These are phyloP conservation scores for Trichoderma simmonsii DNA, from an alignment of 2,329 filamentous ascomycete genomes.

Conservation along the genomic window DNA sequence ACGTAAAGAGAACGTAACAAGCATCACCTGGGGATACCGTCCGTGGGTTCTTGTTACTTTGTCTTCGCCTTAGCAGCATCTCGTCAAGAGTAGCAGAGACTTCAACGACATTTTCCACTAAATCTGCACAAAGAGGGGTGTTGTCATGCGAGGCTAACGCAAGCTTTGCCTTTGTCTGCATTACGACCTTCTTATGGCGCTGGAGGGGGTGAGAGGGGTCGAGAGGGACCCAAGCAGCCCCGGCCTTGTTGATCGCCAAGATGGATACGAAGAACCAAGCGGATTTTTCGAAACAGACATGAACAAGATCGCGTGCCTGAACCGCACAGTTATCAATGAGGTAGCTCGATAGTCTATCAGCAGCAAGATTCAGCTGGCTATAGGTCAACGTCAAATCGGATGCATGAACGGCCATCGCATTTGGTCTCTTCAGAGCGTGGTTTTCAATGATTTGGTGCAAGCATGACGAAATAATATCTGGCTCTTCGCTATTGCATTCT, in stretches of 20 bases:
- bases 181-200: conserved; percentile 14
- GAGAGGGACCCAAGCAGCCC: conserved; percentile 22
- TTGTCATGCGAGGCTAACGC: conserved; percentile 15
- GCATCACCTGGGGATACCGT: conserved; percentile 5
- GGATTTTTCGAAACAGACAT: conserved; percentile 32
- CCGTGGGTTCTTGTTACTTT: not conserved
- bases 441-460: conserved; percentile 16
- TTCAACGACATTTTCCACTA: conserved; percentile 17
- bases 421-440: conserved; percentile 4
- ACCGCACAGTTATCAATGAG: not conserved
- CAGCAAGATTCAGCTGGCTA: not conserved
- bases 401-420: conserved; percentile 12
- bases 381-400: conserved; percentile 20
- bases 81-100: conserved; percentile 2
- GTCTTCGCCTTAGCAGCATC: not conserved
- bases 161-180: conserved; percentile 13
- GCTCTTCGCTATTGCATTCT: conserved; percentile 12
- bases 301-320: conserved; percentile 18
- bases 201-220: conserved; percentile 19
- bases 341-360: not conserved
- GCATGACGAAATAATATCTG: conserved; percentile 6
- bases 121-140: conserved; percentile 22
- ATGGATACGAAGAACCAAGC: conserved; percentile 21
- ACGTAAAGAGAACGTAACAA: conserved; percentile 20
- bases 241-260: conserved; percentile 22